Evolutionary conservation across 768 basidiomycete species (phyloP), one percentile per base, ranked within the genome.

Genomic region (Suillus bovinus): DNA sequence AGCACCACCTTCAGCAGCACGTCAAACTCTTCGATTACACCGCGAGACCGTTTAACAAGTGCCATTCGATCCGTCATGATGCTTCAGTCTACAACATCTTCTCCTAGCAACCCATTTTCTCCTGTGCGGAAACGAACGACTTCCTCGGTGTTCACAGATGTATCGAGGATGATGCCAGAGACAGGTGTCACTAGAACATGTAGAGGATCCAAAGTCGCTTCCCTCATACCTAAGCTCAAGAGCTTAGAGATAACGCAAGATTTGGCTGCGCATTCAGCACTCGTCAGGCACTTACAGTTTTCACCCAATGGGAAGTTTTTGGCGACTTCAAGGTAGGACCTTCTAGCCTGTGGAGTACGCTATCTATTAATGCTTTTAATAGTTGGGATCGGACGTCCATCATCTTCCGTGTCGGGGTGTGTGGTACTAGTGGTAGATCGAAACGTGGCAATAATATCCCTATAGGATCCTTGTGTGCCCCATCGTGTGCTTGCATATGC

Each of bases 311-410:
- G 90, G 22, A 85, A 81, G 69, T 89, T 83, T 68, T 70, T 92
- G 66, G 90, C 89, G 4, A 91, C 89, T 5, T 88, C 88, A 33
- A 88, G 87, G 83, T 87, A 67, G 55, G 75, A 42, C 17, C 58
- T 50, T 22, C 56, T 5, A n/a, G 63, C 56, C 36, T 14, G 53
- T 3, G 42, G 24, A 49, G 34, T n/a, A 33, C 16, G 24, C 27
- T 27, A 16, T 60, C 11, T 11, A 17, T 52, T 49, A 34, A 46
- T 63, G 10, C 20, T 31, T 11, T 62, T 8, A 4, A 44, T 64
- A 88, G 88, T 67, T 91, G 89, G 89, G 89, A 90, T 69, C 76
- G 85, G 65, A 90, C 88, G 7, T 85, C 86, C 0, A 78, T 85
- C 11, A 84, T 90, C 46, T 90, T 88, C 75, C 82, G 80, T 62